Conservation (phyloP, 2,329 filamentous ascomycete genomes). For the Talaromyces sp. region DNA sequence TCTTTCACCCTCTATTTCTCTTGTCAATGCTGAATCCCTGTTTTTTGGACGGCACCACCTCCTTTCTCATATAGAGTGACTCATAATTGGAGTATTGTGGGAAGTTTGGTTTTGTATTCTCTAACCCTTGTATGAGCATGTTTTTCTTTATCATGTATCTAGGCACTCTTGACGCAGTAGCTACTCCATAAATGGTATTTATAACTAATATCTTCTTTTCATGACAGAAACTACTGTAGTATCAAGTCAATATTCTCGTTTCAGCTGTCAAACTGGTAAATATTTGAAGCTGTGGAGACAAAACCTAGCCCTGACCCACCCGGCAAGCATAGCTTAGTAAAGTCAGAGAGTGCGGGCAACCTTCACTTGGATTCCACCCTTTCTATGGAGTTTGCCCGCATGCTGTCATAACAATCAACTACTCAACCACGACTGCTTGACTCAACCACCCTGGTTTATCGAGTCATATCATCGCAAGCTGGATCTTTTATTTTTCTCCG, state of each 20-base stretch:
- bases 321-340: conserved; percentile 3
- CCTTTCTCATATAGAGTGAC: conserved; percentile 6
- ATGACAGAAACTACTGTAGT: too few relatives aligned
- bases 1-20: background rate
- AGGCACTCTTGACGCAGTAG: too few relatives aligned
- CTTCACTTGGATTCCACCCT: conserved; percentile 5
- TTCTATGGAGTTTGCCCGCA: conserved; percentile 8
- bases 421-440: background rate
- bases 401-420: conserved; percentile 9
- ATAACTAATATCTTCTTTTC: background rate
- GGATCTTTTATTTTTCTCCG: background rate
- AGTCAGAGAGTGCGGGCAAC: background rate
- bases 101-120: background rate
- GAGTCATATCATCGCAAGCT: background rate
- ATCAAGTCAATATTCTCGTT: too few relatives aligned
- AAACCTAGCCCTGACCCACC: background rate
- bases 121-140: background rate
- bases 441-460: background rate
- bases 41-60: background rate
- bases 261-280: too few relatives aligned
- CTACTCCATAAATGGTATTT: background rate
- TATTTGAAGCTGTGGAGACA: background rate
- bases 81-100: conserved; percentile 11
- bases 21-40: background rate
- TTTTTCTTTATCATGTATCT: too few relatives aligned